These are phyloP conservation scores for Bolboschoenus planiculmis DNA, from an alignment of 176 grass and related monocot species.

Conservation along the genomic window DNA sequence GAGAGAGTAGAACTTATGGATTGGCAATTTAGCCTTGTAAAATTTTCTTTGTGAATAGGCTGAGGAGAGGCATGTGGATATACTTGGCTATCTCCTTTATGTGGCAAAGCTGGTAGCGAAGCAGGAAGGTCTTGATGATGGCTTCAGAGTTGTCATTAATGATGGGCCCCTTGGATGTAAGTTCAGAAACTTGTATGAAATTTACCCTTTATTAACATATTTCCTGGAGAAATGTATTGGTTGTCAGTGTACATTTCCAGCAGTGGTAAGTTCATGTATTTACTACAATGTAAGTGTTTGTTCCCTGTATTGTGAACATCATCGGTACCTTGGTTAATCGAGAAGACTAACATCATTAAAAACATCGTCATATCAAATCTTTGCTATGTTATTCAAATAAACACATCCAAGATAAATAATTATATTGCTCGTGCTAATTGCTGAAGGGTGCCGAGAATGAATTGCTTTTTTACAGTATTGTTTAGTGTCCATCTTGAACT, in stretches of 20 bases:
- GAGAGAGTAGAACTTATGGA: not conserved
- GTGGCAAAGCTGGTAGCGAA: slow-evolving; percentile 50
- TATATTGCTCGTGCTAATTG: not conserved
- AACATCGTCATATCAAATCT: not conserved
- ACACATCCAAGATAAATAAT: not conserved
- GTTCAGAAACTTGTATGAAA: not conserved
- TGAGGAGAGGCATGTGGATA: slow-evolving; percentile 53
- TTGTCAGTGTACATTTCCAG: not conserved
- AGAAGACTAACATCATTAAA: not conserved
- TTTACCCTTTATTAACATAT: not conserved
- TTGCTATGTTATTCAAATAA: not conserved
- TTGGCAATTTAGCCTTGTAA: not conserved
- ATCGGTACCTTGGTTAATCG: not conserved
- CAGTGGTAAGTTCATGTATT: not conserved
- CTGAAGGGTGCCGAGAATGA: not conserved
- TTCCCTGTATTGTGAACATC: not conserved
- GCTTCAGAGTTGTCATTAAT: slow-evolving; percentile 65
- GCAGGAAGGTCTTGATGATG: slow-evolving; percentile 56
- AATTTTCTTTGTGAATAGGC: slow-evolving; percentile 35
- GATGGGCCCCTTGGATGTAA: slow-evolving; percentile 58
- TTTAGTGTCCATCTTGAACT: not conserved
- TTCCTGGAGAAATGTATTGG: not conserved
- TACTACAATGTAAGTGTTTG: not conserved
- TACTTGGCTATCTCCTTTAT: slow-evolving; percentile 52
- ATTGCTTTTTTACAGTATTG: not conserved